phyloP scores from a whole-genome alignment of 192 early-diverging fungal genomes.

The Chytriomyces confervae region DNA sequence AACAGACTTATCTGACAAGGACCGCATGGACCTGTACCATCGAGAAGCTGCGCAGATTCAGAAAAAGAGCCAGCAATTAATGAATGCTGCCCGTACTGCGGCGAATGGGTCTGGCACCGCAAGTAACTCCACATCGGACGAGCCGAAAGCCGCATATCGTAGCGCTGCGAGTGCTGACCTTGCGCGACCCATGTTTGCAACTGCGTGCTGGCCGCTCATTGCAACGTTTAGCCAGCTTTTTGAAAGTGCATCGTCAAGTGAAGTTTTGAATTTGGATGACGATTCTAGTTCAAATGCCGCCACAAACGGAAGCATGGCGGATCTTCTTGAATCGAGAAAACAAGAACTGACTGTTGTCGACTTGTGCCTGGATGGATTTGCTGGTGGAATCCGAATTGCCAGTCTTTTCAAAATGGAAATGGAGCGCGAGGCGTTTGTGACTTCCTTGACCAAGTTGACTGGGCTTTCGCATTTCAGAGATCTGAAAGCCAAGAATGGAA shows the following conservation, averaged over 20 bases:
- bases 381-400: constrained; percentile 78
- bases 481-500: constrained; percentile 90
- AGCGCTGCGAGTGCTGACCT: constrained; percentile 53
- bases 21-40: constrained; percentile 58
- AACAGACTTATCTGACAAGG: constrained; percentile 50
- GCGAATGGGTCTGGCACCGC: not conserved
- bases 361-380: constrained; percentile 80
- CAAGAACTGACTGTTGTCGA: constrained; percentile 58
- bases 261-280: constrained; percentile 29
- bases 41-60: constrained; percentile 61
- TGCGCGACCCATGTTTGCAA: constrained; percentile 61
- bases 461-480: constrained; percentile 81
- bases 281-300: constrained; percentile 25
- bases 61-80: constrained; percentile 61
- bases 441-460: constrained; percentile 87
- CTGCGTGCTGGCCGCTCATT: constrained; percentile 61
- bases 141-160: constrained; percentile 35
- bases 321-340: not conserved
- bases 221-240: constrained; percentile 61
- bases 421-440: constrained; percentile 90
- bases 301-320: not conserved
- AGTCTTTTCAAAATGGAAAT: constrained; percentile 87
- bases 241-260: constrained; percentile 38
- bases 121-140: constrained; percentile 7
- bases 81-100: constrained; percentile 16